Evolutionary conservation across 2,329 filamentous ascomycete genomes (phyloP).

Genomic region (Bipolaris gigantea): DNA sequence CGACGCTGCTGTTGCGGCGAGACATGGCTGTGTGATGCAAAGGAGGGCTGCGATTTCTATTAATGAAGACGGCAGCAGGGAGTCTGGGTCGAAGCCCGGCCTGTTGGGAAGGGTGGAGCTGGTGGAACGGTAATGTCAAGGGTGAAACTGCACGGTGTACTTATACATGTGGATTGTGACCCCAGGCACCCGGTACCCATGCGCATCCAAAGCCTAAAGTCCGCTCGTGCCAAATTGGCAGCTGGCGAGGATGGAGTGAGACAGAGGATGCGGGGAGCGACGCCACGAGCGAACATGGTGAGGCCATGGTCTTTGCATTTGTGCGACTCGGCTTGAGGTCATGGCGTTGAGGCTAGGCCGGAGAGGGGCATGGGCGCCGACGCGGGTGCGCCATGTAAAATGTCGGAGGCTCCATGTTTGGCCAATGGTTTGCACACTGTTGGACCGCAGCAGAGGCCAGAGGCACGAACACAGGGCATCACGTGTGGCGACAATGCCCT

Average conservation of each 20-base stretch:
- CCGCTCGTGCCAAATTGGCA: constrained; percentile 20
- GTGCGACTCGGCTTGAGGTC: constrained; percentile 9
- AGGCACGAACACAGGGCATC: background rate
- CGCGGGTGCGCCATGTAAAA: constrained; percentile 4
- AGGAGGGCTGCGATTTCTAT: background rate
- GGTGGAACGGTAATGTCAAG: constrained; percentile 11
- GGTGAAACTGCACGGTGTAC: constrained; percentile 21
- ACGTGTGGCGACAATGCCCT: constrained; percentile 1
- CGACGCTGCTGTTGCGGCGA: constrained; percentile 38
- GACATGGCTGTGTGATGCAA: constrained; percentile 29
- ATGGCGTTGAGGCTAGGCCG: constrained; percentile 14
- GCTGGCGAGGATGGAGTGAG: constrained; percentile 22
- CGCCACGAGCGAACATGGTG: constrained; percentile 17
- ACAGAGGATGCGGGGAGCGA: constrained; percentile 30
- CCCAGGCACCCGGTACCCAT: constrained; percentile 14
- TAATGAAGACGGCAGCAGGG: background rate
- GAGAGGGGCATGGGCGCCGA: constrained; percentile 26
- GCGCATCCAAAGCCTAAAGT: constrained; percentile 1
- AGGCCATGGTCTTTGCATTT: constrained; percentile 1
- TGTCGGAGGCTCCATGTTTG: background rate
- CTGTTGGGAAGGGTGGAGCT: constrained; percentile 21
- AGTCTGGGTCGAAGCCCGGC: constrained; percentile 15
- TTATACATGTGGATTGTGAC: constrained; percentile 22
- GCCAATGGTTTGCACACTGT: constrained; percentile 13
- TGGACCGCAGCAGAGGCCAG: constrained; percentile 18